Evolutionary conservation across 768 basidiomycete genomes (phyloP), one percentile per base, ranked within the genome.

Genomic region (Mrakia blollopis): DNA sequence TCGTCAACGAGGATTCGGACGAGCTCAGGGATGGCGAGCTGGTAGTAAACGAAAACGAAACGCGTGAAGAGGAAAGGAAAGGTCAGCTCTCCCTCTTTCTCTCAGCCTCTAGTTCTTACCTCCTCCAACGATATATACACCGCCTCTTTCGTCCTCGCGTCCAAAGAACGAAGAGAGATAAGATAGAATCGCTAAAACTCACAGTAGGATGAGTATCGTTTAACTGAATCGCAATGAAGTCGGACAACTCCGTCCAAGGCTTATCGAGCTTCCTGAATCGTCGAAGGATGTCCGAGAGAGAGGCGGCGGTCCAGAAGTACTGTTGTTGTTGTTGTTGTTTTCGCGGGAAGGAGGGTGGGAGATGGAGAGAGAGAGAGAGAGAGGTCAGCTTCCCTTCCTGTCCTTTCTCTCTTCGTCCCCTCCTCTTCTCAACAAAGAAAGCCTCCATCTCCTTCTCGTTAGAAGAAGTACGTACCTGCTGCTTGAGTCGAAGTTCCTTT

Each of bases 181-280:
- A n/a, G n/a, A n/a, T n/a, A n/a, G n/a, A n/a, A n/a, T n/a, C n/a
- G n/a, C n/a, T n/a, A n/a, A n/a, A n/a, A 52, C 50, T 52, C 50
- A 52, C 50, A 13, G 60, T 44, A 16, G 54, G 68, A 50, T 57
- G 41, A 35, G 32, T 52, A 13, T 79, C 94, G 81, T 96, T 97
- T n/a, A 96, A 88, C 83, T 99, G 96, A 77, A 97, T 94, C 13
- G 93, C 92, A 80, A 92, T 91, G 76, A 81, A 91, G 76, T 97
- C 92, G 1, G 94, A 88, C 82, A 99, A 89, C 79, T 92, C 89
- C 14, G 86, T 85, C 79, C 95, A 90, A 2, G 90, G 89, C 83
- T 92, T 91, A 70, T 88, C 90, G 28, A 92, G 86, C 84, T 96
- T 73, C 76, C 37, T 78, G 77, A 73, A 78, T 39, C 77, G 35